Percentiles rank a stretch among this genome's conserved stretches.
Conservation (phyloP, 805 yeast genomes). For the Lachancea meyersii region DNA sequence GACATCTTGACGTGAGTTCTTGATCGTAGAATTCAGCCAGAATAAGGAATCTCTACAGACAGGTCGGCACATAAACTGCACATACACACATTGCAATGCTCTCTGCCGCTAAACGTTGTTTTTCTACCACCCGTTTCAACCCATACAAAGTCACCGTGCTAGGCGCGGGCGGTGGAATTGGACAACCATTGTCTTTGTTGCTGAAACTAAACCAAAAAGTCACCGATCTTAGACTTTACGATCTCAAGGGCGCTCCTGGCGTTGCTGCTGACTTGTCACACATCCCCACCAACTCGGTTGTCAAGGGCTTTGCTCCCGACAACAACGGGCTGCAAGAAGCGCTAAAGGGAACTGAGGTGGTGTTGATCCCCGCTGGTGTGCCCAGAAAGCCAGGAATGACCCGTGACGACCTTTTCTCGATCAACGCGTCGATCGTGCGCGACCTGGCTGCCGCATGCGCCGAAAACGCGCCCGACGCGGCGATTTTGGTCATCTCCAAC, state of each 20-base stretch:
- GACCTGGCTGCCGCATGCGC: conserved; percentile 86
- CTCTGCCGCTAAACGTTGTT: conserved; percentile 50
- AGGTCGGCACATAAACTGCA: too few relatives aligned
- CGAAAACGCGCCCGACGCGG: conserved; percentile 77
- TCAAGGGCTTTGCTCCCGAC: conserved; percentile 83
- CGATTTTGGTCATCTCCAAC: conserved; percentile 77
- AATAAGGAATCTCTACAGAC: too few relatives aligned
- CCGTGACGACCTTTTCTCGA: conserved; percentile 93
- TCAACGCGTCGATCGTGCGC: conserved; percentile 92
- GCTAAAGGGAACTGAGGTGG: conserved; percentile 64
- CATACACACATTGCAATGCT: conserved; percentile 39
- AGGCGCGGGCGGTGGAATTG: conserved; percentile 94
- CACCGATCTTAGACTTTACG: conserved; percentile 79
- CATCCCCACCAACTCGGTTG: conserved; percentile 86
- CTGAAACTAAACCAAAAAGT: conserved; percentile 85
- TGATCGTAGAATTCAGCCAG: too few relatives aligned
- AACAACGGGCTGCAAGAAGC: conserved; percentile 64
- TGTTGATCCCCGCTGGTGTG: conserved; percentile 94
- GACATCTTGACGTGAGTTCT: too few relatives aligned
- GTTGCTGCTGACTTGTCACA: conserved; percentile 95
- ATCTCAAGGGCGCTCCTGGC: conserved; percentile 89
- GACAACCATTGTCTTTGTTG: conserved; percentile 79
- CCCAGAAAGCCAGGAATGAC: conserved; percentile 99
- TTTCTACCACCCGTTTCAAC: conserved; percentile 58
- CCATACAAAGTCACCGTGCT: conserved; percentile 75